phyloP scores from a whole-genome alignment of 2,329 filamentous ascomycete species.

The Colletotrichum spaethianum region DNA sequence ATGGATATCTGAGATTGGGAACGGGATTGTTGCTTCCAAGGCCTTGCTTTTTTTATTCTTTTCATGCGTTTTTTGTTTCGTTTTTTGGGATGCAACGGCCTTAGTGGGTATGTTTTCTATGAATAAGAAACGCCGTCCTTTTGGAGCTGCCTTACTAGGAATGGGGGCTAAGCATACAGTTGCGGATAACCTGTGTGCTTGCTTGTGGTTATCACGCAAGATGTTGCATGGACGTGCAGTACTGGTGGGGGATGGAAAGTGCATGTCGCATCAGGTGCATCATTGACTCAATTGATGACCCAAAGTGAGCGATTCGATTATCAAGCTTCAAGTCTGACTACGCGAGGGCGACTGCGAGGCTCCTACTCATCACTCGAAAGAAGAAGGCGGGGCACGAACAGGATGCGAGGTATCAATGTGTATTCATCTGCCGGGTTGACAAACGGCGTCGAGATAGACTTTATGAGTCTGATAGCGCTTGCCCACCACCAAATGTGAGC shows the following conservation, averaged over 20 bases:
- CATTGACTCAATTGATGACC: background rate
- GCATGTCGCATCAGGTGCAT: background rate
- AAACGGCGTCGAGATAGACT: slow-evolving; percentile 29
- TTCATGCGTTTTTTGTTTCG: background rate
- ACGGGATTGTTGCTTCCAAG: background rate
- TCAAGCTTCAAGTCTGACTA: background rate
- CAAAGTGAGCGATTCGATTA: background rate
- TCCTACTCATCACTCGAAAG: background rate
- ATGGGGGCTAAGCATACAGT: background rate
- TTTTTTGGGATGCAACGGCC: background rate
- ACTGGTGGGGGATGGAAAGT: background rate
- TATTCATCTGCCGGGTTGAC: background rate
- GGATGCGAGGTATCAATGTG: background rate
- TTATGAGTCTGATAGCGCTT: slow-evolving; percentile 5
- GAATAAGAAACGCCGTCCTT: background rate
- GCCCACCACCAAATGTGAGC: slow-evolving; percentile 4
- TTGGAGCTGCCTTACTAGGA: background rate
- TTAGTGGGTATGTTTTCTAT: background rate
- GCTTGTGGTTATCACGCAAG: background rate
- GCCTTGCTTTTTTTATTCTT: background rate
- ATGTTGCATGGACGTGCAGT: background rate
- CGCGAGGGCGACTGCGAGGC: background rate
- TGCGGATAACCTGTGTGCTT: background rate
- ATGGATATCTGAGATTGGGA: background rate
- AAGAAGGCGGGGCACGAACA: background rate